Evolutionary conservation across 805 yeast genomes (phyloP), one percentile per base, ranked within the genome.

Genomic region (Komagataella phaffii): DNA sequence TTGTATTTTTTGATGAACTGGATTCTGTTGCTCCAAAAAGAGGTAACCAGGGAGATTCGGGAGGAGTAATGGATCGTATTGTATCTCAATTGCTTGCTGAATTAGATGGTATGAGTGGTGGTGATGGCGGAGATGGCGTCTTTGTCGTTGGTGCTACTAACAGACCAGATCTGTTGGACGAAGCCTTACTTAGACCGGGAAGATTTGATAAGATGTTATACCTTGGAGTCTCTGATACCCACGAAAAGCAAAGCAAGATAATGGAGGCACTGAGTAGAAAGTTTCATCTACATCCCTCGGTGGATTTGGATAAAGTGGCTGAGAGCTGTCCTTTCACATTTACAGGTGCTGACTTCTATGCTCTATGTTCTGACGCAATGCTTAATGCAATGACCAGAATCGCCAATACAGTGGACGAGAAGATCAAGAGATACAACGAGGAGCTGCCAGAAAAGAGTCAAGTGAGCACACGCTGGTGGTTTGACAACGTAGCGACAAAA

Each of bases 111-210:
- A 91, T 91, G 97, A 83, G 95, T 60, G 83, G 83, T 7, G 85
- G 85, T 6, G 81, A 76, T 53, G 74, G 76, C 7, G 85, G 83
- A 3, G 89, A 84, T 53, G 98, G 97, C 5, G 96, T 93, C 0
- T 93, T 93, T 64, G 97, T 91, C 4, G 96, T 93, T 47, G 99
- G 99, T n/a, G 99, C 99, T 3, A 93, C 99, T 0, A 93, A 93
- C 61, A 76, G 99, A 59, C 99, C 99, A 0, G 99, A 93, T 69
- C 70, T 93, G 55, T 71, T 93, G 46, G 99, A 93, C 63, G 97
- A 91, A 63, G 97, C 98, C 0, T 72, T 93, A 49, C 69, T 93
- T 53, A 77, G 99, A 63, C 96, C 96, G 0, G 96, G 96, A 2
- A 75, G 99, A 63, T 93, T 93, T 63, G 99, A 93, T 65, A 93